These are phyloP conservation scores for Claviceps africana DNA, from an alignment of 2,329 filamentous ascomycete genomes.

Conservation along the genomic window DNA sequence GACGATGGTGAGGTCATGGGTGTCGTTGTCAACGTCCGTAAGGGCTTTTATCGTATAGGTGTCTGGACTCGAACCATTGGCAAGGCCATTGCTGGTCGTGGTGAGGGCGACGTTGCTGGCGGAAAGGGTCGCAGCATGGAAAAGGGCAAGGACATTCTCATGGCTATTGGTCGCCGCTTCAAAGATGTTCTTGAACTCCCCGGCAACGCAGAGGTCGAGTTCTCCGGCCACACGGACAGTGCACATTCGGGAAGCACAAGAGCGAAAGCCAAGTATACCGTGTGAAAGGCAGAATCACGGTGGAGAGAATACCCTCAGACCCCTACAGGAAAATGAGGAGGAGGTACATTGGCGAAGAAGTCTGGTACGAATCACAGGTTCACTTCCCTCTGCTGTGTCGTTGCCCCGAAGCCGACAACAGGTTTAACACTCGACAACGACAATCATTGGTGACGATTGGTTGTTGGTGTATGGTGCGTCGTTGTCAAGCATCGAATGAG, in stretches of 20 bases:
- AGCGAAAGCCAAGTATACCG: slow-evolving; percentile 85
- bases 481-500: neutral
- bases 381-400: neutral
- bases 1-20: slow-evolving; percentile 97
- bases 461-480: neutral
- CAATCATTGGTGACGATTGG: neutral
- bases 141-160: slow-evolving; percentile 73
- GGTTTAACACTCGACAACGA: slow-evolving; percentile 1
- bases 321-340: neutral
- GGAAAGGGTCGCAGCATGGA: slow-evolving; percentile 65
- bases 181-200: slow-evolving; percentile 82
- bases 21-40: slow-evolving; percentile 96
- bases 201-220: slow-evolving; percentile 68
- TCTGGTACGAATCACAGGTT: slow-evolving; percentile 7
- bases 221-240: slow-evolving; percentile 90
- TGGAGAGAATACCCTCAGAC: neutral
- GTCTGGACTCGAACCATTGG: slow-evolving; percentile 94
- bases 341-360: slow-evolving; percentile 12
- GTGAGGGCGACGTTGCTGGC: slow-evolving; percentile 56
- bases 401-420: neutral
- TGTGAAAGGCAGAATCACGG: slow-evolving; percentile 40
- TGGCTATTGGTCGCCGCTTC: slow-evolving; percentile 77
- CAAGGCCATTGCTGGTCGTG: slow-evolving; percentile 64
- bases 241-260: slow-evolving; percentile 87
- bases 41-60: slow-evolving; percentile 94